A percentile compares a stretch with the other conserved stretches of the same genome.
These are phyloP conservation scores for Suillus tomentosus DNA, from an alignment of 768 basidiomycete species.

Conservation along the genomic window DNA sequence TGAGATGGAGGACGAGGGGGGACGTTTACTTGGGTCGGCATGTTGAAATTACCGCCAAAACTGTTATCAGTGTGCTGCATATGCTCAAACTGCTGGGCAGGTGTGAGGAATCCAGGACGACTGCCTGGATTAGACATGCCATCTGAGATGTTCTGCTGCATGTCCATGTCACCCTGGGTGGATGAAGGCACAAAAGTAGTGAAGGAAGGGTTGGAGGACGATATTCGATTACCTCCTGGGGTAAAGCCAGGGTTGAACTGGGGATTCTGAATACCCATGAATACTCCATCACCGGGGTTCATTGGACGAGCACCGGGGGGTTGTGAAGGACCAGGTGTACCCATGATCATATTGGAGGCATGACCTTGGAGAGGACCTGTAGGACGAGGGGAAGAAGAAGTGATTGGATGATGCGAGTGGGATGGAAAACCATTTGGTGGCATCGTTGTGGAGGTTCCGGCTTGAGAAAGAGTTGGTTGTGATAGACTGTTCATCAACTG, in stretches of 20 bases:
- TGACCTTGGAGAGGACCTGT: slow-evolving; percentile 32
- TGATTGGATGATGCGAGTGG: slow-evolving; percentile 33
- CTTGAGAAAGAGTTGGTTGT: slow-evolving; percentile 37
- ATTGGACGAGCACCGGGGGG: slow-evolving; percentile 37
- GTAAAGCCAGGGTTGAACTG: slow-evolving; percentile 35
- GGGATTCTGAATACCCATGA: slow-evolving; percentile 42
- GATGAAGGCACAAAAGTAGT: slow-evolving; percentile 52
- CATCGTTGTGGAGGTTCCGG: slow-evolving; percentile 30
- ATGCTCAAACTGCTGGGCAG: slow-evolving; percentile 64
- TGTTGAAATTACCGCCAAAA: slow-evolving; percentile 37
- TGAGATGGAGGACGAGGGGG: slow-evolving; percentile 49
- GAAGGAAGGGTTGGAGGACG: slow-evolving; percentile 36
- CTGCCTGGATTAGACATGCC: slow-evolving; percentile 42
- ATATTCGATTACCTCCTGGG: slow-evolving; percentile 39
- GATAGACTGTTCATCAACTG: slow-evolving; percentile 50
- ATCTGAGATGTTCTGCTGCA: slow-evolving; percentile 43
- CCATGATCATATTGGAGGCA: slow-evolving; percentile 32
- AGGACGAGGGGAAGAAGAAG: slow-evolving; percentile 34
- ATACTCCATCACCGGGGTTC: slow-evolving; percentile 49
- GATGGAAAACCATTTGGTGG: slow-evolving; percentile 32
- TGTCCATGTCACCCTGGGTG: slow-evolving; percentile 49
- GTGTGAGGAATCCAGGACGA: slow-evolving; percentile 45
- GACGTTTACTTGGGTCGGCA: slow-evolving; percentile 39
- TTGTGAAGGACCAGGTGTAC: slow-evolving; percentile 34
- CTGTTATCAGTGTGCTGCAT: slow-evolving; percentile 44